Conservation (phyloP, 176 grass and related monocot genomes). For the Hordeum marinum region DNA sequence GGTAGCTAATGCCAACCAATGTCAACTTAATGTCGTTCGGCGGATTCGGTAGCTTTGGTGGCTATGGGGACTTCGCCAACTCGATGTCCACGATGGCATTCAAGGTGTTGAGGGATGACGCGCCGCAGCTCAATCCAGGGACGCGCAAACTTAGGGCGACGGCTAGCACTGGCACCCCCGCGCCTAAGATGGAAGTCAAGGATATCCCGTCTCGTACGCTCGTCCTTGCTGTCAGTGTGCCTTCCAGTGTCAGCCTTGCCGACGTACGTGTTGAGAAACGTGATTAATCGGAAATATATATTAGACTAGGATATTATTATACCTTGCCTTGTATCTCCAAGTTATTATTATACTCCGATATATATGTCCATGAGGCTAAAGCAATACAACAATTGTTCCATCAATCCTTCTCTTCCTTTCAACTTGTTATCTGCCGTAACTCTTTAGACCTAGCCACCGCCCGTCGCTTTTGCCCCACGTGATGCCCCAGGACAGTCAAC, state of each 20-base stretch:
- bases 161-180: slow-evolving; percentile 46
- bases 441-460: no score
- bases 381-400: no score
- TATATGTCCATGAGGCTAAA: no score
- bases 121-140: slow-evolving; percentile 2
- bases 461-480: no score
- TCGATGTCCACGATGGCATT: slow-evolving; percentile 24
- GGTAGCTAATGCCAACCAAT: background rate
- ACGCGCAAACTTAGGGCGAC: slow-evolving; percentile 58
- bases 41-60: background rate
- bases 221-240: slow-evolving; percentile 51
- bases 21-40: background rate
- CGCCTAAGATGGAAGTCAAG: slow-evolving; percentile 44
- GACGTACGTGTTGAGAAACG: no score
- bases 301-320: no score
- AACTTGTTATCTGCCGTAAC: no score
- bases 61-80: background rate
- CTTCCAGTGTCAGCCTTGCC: slow-evolving; percentile 38
- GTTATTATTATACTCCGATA: no score
- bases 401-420: no score
- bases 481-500: no score
- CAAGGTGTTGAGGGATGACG: slow-evolving; percentile 50
- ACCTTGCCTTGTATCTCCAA: no score
- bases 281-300: no score
- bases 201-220: slow-evolving; percentile 47